These are phyloP conservation scores for Marchantia polymorpha DNA, from an alignment of 225 moss, liverwort and hornwort genomes.

Conservation along the genomic window DNA sequence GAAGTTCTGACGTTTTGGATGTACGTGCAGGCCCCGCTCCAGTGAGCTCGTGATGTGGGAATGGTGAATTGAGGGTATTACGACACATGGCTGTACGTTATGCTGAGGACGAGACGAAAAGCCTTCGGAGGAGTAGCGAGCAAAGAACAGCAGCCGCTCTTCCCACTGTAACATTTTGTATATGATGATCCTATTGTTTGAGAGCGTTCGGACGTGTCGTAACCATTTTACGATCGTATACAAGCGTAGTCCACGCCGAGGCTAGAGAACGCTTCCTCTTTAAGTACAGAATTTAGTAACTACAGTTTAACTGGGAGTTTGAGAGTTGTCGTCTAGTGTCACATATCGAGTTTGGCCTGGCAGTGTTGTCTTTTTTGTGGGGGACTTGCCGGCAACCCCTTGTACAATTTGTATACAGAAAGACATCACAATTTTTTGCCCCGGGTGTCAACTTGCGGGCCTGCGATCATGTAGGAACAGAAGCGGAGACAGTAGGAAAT, in stretches of 20 bases:
- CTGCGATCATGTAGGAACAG: conserved; percentile 7
- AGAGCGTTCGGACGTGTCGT: conserved; percentile 5
- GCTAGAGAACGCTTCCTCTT: background rate
- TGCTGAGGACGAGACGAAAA: background rate
- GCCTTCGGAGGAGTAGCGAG: background rate
- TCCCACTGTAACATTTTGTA: conserved; percentile 4
- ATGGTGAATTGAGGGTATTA: background rate
- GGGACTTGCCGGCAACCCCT: conserved; percentile 18
- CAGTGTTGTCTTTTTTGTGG: conserved; percentile 5
- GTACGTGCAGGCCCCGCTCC: background rate
- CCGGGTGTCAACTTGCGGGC: conserved; percentile 18
- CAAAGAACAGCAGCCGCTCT: background rate
- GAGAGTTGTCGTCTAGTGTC: background rate
- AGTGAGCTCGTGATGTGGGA: background rate
- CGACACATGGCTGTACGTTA: background rate
- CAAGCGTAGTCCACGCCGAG: background rate
- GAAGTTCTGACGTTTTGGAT: background rate
- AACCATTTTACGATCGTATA: conserved; percentile 18
- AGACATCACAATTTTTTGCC: conserved; percentile 28
- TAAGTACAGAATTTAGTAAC: background rate
- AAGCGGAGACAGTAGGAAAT: background rate
- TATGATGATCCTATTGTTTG: background rate
- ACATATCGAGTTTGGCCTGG: conserved; percentile 13
- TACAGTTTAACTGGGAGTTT: background rate
- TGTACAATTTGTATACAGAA: conserved; percentile 27